phyloP scores from a whole-genome alignment of 306 rosid genomes.

The Ochetophila trinervis region DNA sequence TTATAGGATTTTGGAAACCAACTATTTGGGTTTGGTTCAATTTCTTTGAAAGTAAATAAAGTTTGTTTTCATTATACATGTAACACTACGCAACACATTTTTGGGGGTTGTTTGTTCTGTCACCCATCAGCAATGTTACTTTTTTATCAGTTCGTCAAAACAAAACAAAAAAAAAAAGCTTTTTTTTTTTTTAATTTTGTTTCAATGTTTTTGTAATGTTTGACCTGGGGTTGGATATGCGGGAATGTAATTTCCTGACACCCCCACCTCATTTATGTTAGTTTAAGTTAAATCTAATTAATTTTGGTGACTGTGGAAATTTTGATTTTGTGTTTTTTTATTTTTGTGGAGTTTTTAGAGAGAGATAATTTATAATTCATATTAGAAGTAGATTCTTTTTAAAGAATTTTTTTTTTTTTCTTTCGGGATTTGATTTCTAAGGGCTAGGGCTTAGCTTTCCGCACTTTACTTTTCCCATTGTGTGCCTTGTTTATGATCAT shows the following conservation, averaged over 20 bases:
- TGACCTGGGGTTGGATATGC: constrained; percentile 28
- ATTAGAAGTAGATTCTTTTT: constrained; percentile 20
- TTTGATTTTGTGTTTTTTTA: constrained; percentile 21
- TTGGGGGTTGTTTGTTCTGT: constrained; percentile 19
- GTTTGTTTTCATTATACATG: constrained; percentile 11
- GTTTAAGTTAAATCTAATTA: constrained; percentile 10
- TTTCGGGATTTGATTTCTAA: constrained; percentile 36
- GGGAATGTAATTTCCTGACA: constrained; percentile 34
- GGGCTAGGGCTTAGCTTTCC: constrained; percentile 52
- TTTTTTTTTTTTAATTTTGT: constrained; percentile 1
- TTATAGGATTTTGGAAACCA: constrained; percentile 5
- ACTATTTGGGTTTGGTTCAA: constrained; percentile 17
- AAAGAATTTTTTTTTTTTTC: constrained; percentile 18
- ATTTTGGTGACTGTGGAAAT: constrained; percentile 30
- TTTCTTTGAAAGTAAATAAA: constrained; percentile 1
- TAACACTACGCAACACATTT: not conserved
- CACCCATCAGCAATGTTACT: constrained; percentile 28
- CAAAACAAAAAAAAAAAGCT: not conserved
- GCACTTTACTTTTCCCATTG: constrained; percentile 28
- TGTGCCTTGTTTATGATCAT: constrained; percentile 35
- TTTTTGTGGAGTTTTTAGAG: constrained; percentile 11
- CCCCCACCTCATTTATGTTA: constrained; percentile 29
- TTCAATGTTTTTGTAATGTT: constrained; percentile 24
- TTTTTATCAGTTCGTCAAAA: constrained; percentile 30
- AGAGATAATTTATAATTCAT: constrained; percentile 25